Percentiles rank a stretch among this genome's conserved stretches.
Conservation (phyloP, 2,329 filamentous ascomycete species). For the Pyrenophora tritici-repentis region DNA sequence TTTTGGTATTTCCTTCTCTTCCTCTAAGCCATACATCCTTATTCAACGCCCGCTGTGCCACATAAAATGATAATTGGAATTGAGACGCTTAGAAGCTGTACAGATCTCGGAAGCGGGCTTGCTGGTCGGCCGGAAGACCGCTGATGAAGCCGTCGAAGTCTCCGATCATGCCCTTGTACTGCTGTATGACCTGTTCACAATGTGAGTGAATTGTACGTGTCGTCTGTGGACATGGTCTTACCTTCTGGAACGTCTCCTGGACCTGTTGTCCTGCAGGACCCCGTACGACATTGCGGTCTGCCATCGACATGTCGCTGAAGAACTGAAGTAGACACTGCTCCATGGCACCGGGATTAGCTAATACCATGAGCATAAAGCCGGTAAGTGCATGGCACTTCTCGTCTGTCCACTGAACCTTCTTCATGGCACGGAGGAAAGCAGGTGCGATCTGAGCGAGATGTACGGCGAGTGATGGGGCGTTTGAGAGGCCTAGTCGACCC, state of each 20-base stretch:
- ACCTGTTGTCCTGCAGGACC: conserved; percentile 69
- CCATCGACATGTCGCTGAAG: conserved; percentile 82
- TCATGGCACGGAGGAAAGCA: conserved; percentile 80
- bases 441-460: conserved; percentile 80
- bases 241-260: conserved; percentile 66
- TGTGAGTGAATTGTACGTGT: conserved; percentile 20
- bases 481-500: conserved; percentile 82
- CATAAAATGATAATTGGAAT: conserved; percentile 23
- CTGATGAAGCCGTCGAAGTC: conserved; percentile 59
- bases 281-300: conserved; percentile 58
- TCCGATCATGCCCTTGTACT: conserved; percentile 61
- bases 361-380: conserved; percentile 84
- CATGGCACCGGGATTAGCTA: conserved; percentile 88
- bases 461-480: conserved; percentile 75
- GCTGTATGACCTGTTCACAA: conserved; percentile 52
- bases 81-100: conserved; percentile 44
- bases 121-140: conserved; percentile 52
- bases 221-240: conserved; percentile 49
- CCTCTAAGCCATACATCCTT: conserved; percentile 22
- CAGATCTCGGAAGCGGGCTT: conserved; percentile 50
- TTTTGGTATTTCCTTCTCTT: conserved; percentile 34
- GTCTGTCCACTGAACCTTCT: conserved; percentile 82
- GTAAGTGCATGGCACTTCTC: conserved; percentile 94
- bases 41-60: conserved; percentile 36
- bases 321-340: conserved; percentile 82